A percentile compares a stretch with the other conserved stretches of the same genome.
Evolutionary conservation across 768 basidiomycete genomes (phyloP).

Genomic region (Agaricus subrufescens): DNA sequence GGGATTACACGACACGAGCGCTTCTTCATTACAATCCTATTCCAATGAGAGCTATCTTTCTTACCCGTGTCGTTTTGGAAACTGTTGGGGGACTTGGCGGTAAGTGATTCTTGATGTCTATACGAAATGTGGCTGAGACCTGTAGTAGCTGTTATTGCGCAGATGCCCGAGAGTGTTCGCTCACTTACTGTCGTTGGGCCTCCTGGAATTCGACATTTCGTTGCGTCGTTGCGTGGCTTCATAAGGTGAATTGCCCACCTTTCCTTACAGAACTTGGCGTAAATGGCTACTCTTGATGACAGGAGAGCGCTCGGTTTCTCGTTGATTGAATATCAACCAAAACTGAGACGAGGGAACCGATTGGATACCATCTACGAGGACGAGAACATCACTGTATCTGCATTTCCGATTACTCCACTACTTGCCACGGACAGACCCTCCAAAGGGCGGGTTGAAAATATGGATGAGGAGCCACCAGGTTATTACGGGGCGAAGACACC

Average conservation of each 20-base stretch:
- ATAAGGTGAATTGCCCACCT: conserved; percentile 34
- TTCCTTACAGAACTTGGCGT: conserved; percentile 2
- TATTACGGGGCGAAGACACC: neutral
- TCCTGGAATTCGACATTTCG: conserved; percentile 60
- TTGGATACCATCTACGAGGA: neutral
- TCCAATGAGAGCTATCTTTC: conserved; percentile 66
- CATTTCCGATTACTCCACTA: neutral
- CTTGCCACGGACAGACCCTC: neutral
- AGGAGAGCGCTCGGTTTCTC: neutral
- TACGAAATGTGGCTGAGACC: conserved; percentile 20
- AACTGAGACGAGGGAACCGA: neutral
- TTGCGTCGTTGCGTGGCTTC: conserved; percentile 71
- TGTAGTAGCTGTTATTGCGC: conserved; percentile 66
- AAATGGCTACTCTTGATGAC: neutral
- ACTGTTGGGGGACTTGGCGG: conserved; percentile 54
- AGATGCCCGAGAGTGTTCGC: conserved; percentile 66
- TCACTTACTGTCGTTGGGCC: conserved; percentile 70
- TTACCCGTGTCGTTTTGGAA: conserved; percentile 59
- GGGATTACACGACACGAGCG: conserved; percentile 73
- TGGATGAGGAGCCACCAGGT: neutral
- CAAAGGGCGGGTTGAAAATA: too few relatives aligned
- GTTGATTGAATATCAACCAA: neutral
- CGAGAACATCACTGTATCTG: neutral
- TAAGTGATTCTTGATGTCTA: neutral
- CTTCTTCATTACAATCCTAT: conserved; percentile 64